A percentile compares a stretch with the other conserved stretches of the same genome.
Evolutionary conservation across 1,284 basidiomycete genomes (phyloP).

Genomic region (Ceratobasidium sp.): DNA sequence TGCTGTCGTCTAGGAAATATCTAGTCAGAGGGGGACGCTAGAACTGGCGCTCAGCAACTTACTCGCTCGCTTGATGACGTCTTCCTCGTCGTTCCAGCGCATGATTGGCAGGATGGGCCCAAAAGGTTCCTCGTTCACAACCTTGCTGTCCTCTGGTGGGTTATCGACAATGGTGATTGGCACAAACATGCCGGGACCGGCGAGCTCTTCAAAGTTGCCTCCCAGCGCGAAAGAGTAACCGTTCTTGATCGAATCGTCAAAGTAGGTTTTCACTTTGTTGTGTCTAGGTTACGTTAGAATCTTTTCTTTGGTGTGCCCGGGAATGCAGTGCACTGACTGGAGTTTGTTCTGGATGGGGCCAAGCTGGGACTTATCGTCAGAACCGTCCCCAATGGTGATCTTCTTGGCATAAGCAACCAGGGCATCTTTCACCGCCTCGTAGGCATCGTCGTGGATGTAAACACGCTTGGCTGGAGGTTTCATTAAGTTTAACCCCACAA

Average conservation of each 20-base stretch:
- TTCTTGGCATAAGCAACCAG: constrained; percentile 30
- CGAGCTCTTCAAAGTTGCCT: constrained; percentile 34
- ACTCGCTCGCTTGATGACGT: constrained; percentile 40
- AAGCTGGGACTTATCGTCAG: constrained; percentile 34
- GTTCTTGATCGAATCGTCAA: constrained; percentile 36
- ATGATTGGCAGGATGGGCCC: constrained; percentile 35
- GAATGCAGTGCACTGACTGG: constrained; percentile 3
- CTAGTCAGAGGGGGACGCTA: background rate
- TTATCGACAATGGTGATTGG: constrained; percentile 45
- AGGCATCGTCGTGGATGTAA: constrained; percentile 40
- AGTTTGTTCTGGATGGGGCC: constrained; percentile 36
- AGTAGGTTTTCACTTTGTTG: constrained; percentile 30
- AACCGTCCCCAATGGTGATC: constrained; percentile 30
- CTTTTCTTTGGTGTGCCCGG: background rate
- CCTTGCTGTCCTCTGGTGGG: constrained; percentile 39
- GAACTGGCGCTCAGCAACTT: background rate
- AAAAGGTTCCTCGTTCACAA: constrained; percentile 43
- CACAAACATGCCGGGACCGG: constrained; percentile 29
- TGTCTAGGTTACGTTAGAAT: background rate
- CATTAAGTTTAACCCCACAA: background rate
- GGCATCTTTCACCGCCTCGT: constrained; percentile 26
- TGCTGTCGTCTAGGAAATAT: constrained; percentile 26
- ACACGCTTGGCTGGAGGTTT: constrained; percentile 28
- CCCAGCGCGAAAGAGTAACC: constrained; percentile 40
- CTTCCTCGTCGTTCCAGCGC: constrained; percentile 43